These are phyloP conservation scores for Mortierella sp. DNA, from an alignment of 371 early-diverging fungal genomes.

Conservation along the genomic window DNA sequence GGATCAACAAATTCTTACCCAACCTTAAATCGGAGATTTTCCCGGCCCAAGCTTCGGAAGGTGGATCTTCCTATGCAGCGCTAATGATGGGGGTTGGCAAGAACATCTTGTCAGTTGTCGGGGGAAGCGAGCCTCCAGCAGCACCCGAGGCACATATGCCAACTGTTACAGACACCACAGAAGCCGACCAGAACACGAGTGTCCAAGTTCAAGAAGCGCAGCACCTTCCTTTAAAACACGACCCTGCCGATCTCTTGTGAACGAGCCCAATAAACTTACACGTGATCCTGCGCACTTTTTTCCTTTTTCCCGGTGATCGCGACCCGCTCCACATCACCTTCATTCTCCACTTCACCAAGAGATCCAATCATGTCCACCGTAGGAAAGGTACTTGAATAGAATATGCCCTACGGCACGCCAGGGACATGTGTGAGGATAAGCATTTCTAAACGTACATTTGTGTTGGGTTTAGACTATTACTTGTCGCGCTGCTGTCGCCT, in stretches of 20 bases:
- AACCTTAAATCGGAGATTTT: conserved; percentile 69
- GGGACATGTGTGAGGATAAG: not conserved
- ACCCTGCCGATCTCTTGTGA: no score
- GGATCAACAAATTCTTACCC: conserved; percentile 66
- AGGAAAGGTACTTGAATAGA: conserved; percentile 37
- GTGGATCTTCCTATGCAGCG: conserved; percentile 47
- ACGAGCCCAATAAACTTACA: no score
- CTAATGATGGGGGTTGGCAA: conserved; percentile 54
- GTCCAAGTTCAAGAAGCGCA: no score
- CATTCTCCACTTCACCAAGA: conserved; percentile 1
- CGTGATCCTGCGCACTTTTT: conserved; percentile 6
- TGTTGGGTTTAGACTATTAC: conserved; percentile 70
- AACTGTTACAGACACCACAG: not conserved
- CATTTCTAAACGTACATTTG: no score
- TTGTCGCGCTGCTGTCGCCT: conserved; percentile 96
- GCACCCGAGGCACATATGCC: not conserved
- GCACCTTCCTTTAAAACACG: no score
- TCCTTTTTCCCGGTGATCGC: no score
- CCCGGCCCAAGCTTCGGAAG: conserved; percentile 43
- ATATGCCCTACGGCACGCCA: not conserved
- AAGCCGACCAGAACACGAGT: not conserved
- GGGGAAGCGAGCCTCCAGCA: not conserved
- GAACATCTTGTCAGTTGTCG: conserved; percentile 29
- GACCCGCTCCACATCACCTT: not conserved
- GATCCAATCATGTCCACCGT: conserved; percentile 28